These are phyloP conservation scores for Meyerozyma sp. DNA, from an alignment of 1,139 yeast genomes.

Conservation along the genomic window DNA sequence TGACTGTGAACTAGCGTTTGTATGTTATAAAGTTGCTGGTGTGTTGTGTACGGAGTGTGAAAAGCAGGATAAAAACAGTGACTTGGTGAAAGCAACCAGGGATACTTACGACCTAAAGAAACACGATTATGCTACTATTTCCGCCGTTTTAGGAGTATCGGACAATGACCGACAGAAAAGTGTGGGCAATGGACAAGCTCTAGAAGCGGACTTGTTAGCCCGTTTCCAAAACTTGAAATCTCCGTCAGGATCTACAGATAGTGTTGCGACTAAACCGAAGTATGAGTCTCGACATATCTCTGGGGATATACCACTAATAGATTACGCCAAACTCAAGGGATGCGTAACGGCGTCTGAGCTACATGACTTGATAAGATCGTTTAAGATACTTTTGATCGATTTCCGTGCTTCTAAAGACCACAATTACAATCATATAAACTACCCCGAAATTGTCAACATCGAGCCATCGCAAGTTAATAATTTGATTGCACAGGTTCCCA, in stretches of 20 bases:
- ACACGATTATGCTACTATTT: constrained; percentile 6
- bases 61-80: constrained; percentile 9
- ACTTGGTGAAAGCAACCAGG: constrained; percentile 12
- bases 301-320: constrained; percentile 3
- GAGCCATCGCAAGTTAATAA: constrained; percentile 52
- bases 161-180: background rate
- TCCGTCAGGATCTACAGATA: background rate
- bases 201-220: background rate
- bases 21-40: constrained; percentile 17
- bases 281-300: background rate
- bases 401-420: constrained; percentile 56
- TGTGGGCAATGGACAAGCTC: background rate
- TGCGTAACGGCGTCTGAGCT: constrained; percentile 22
- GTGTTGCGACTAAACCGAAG: background rate
- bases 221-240: background rate
- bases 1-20: constrained; percentile 35
- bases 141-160: background rate
- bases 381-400: constrained; percentile 39
- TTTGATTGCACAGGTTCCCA: constrained; percentile 7
- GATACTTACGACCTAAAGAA: constrained; percentile 18
- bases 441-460: constrained; percentile 55
- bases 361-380: constrained; percentile 26
- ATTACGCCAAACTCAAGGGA: constrained; percentile 17
- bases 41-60: constrained; percentile 13
- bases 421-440: constrained; percentile 54